Percentiles rank a stretch among this genome's conserved stretches.
phyloP scores from a whole-genome alignment of 2,329 filamentous ascomycete species.

The Trichoderma oligosporum region DNA sequence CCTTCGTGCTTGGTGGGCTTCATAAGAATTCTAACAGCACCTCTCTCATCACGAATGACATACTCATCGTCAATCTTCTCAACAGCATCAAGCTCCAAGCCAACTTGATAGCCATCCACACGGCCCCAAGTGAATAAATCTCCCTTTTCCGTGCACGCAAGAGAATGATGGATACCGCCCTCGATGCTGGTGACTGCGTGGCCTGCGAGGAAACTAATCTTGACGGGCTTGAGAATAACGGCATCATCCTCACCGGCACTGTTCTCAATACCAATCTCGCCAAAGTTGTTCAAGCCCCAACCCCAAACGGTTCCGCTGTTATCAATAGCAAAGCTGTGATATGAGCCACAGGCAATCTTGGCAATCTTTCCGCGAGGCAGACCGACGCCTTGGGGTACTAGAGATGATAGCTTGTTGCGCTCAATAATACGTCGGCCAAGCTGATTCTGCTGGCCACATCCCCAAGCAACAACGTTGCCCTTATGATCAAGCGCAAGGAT shows the following conservation, averaged over 20 bases:
- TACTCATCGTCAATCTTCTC: conserved; percentile 45
- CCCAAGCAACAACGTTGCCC: conserved; percentile 66
- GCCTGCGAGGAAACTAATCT: conserved; percentile 61
- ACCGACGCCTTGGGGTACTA: conserved; percentile 57
- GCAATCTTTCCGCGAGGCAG: conserved; percentile 56
- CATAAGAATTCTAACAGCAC: conserved; percentile 61
- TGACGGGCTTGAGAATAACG: conserved; percentile 67
- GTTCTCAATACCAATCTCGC: conserved; percentile 65
- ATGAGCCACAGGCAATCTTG: conserved; percentile 61
- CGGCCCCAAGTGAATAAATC: conserved; percentile 59
- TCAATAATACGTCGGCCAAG: conserved; percentile 58
- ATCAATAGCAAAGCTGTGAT: conserved; percentile 79
- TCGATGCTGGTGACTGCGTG: conserved; percentile 64
- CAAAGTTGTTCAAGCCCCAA: conserved; percentile 87
- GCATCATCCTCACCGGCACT: conserved; percentile 53
- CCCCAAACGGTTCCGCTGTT: conserved; percentile 67
- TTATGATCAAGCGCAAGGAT: conserved; percentile 63
- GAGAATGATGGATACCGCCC: conserved; percentile 72
- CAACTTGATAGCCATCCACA: conserved; percentile 50
- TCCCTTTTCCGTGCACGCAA: conserved; percentile 55
- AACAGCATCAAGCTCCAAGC: conserved; percentile 52
- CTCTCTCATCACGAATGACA: conserved; percentile 60
- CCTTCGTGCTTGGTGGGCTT: conserved; percentile 41
- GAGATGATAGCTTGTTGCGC: conserved; percentile 59
- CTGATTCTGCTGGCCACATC: conserved; percentile 65